Base-by-base conservation (phyloP, 177 flowering plant genomes). In the Vitis hybrid region DNA sequence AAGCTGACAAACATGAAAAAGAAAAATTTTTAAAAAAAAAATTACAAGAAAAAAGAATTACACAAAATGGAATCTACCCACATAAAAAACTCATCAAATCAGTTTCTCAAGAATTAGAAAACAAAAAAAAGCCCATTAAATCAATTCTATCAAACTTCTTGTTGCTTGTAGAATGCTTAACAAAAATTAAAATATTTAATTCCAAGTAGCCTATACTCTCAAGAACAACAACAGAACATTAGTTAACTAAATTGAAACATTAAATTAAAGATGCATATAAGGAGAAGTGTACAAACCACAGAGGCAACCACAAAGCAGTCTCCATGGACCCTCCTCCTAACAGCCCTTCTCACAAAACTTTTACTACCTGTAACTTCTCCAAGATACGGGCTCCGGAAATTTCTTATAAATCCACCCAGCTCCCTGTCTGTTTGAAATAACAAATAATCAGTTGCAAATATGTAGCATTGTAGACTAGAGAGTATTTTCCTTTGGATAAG, bases 1-100 rank as follows among this genome's bases (percentile, higher is more conserved):
- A 69, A 84, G 68, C 95, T 91, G 87, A 81, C 64, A 82, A 75
- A 69, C 57, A 71, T 54, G 33, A 24, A 53, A 69, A 58, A 59
- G 17, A 24, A 24, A 2, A 0, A 0, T 24, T 24, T 24, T 24
- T 24, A 0, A 0, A 3, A 3, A 22, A 22, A 24, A 24, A 47
- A 50, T 22, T 17, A 8, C 57, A 9, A 13, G 4, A 20, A 62
- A 33, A 17, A 24, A 22, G 13, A 58, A 33, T 5, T 19, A 11
- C 52, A n/a, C n/a, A 50, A 55, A 54, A 38, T n/a, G 50, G 2
- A 72, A 14, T 22, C 6, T 14, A 15, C 11, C 58, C 15, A 14
- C 15, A 13, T n/a, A 19, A 14, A 55, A n/a, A 55, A 55, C 58
- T n/a, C 58, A 14, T 55, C 2, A 55, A 55, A 14, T 17, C 6